These are phyloP conservation scores for Suillus placidus DNA, from an alignment of 768 basidiomycete species.

Conservation along the genomic window DNA sequence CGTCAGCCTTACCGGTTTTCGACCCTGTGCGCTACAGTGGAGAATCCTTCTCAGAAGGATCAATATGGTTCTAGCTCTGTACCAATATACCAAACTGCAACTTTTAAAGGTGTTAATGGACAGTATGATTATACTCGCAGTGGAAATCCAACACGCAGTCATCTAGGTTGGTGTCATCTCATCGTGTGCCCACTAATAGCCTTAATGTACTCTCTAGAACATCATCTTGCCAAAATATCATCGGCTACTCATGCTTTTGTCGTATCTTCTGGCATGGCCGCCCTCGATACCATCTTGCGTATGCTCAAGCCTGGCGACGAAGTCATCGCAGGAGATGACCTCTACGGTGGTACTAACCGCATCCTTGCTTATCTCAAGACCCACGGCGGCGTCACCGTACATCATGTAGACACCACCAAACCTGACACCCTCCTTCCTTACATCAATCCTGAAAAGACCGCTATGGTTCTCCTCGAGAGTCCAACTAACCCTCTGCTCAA, in stretches of 20 bases:
- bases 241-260: constrained; percentile 88
- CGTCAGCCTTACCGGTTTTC: constrained; percentile 85
- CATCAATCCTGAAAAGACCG: constrained; percentile 64
- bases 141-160: constrained; percentile 95
- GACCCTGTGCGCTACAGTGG: constrained; percentile 90
- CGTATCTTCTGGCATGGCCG: constrained; percentile 98
- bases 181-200: not conserved
- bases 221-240: constrained; percentile 97
- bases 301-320: constrained; percentile 95
- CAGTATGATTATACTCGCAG: constrained; percentile 94
- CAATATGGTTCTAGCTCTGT: constrained; percentile 94
- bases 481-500: constrained; percentile 98
- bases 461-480: constrained; percentile 96
- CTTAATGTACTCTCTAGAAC: constrained; percentile 56
- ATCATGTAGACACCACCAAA: constrained; percentile 92
- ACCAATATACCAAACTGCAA: constrained; percentile 97
- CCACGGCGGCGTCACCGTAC: constrained; percentile 86
- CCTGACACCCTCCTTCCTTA: constrained; percentile 61
- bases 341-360: constrained; percentile 98
- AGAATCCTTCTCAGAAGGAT: constrained; percentile 90
- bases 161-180: constrained; percentile 68
- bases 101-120: constrained; percentile 92
- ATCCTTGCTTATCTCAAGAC: constrained; percentile 86
- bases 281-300: constrained; percentile 92
- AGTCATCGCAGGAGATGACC: constrained; percentile 93